A percentile compares a stretch with the other conserved stretches of the same genome.
phyloP scores from a whole-genome alignment of 116 monocot species.

The Thalassia testudinum region DNA sequence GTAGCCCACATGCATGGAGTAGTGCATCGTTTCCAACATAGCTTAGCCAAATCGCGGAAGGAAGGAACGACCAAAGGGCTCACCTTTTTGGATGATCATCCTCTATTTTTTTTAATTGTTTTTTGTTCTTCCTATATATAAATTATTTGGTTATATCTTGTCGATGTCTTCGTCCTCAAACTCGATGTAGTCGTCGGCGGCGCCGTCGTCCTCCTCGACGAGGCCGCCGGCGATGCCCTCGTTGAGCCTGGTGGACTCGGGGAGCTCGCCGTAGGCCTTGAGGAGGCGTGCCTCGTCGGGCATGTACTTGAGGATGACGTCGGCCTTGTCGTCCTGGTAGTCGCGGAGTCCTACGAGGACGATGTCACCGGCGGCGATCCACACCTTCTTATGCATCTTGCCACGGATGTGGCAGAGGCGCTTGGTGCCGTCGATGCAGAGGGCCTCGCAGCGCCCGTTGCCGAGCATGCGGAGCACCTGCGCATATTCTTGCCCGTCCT shows the following conservation, averaged over 20 bases:
- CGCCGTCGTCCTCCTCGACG: slow-evolving; percentile 27
- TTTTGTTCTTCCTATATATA: no score
- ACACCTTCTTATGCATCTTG: slow-evolving; percentile 36
- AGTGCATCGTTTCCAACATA: no score
- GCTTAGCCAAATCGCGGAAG: no score
- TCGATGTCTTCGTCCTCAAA: slow-evolving; percentile 78
- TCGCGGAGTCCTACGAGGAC: slow-evolving; percentile 26
- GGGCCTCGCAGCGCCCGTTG: slow-evolving; percentile 37
- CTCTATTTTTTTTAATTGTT: no score
- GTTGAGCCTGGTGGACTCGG: slow-evolving; percentile 22
- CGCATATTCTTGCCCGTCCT: slow-evolving; percentile 52
- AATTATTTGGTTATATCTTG: slow-evolving; percentile 39
- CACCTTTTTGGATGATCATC: no score
- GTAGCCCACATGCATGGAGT: no score
- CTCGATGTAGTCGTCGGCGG: slow-evolving; percentile 44
- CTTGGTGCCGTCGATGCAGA: slow-evolving; percentile 30
- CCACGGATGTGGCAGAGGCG: slow-evolving; percentile 32
- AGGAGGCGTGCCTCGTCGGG: slow-evolving; percentile 29
- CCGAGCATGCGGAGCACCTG: slow-evolving; percentile 54
- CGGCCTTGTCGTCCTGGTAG: slow-evolving; percentile 41
- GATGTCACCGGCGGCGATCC: slow-evolving; percentile 39
- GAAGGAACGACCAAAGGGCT: no score
- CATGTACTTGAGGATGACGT: slow-evolving; percentile 42
- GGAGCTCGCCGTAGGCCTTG: slow-evolving; percentile 34
- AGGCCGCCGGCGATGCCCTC: slow-evolving; percentile 31